Base-by-base conservation (phyloP, 495 filamentous ascomycete genomes). In the Aspergillus affinis region DNA sequence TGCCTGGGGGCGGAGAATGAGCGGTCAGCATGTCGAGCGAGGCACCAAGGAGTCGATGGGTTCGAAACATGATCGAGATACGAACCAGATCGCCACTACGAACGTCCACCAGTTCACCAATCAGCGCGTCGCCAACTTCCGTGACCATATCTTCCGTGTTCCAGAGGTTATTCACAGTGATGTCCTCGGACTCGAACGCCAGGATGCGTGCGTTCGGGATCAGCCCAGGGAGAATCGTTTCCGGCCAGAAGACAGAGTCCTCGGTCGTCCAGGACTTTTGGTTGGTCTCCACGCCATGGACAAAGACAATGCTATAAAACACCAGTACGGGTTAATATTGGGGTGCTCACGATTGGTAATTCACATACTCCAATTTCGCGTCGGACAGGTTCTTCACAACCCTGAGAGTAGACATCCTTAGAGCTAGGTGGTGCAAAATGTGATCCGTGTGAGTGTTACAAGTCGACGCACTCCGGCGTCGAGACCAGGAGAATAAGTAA, bases 271-370 rank as follows among this genome's bases (percentile, higher is more conserved):
- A 57, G 44, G 30, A 17, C 9, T 41, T 18, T 8, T 57, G 55
- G n/a, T 57, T 23, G 21, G 21, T 46, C 26, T 57, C 9, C 55
- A 36, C 27, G 45, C 55, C 55, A 27, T 57, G 55, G 46, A 57
- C 55, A 18, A 57, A 57, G 26, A 57, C 55, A 18, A 57, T 50
- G 15, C 55, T 57, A 30, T 30, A 30, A 30, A 30, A 30, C 29
- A 30, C 4, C 4, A 30, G 8, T 8, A 30, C 8, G 29, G 29
- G 29, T 30, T 30, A 30, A 30, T 30, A 30, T 30, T 4, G 29
- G 29, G 29, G 29, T 30, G 29, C 29, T 30, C 29, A 8, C 29
- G 29, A 30, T 30, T 4, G 29, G 29, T 30, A 30, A 8, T 30
- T 8, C 29, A 30, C 29, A 30, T 30, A 30, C 29, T 30, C 29